phyloP scores from a whole-genome alignment of 768 basidiomycete genomes.

The Rhodosporidiobolus sp. region DNA sequence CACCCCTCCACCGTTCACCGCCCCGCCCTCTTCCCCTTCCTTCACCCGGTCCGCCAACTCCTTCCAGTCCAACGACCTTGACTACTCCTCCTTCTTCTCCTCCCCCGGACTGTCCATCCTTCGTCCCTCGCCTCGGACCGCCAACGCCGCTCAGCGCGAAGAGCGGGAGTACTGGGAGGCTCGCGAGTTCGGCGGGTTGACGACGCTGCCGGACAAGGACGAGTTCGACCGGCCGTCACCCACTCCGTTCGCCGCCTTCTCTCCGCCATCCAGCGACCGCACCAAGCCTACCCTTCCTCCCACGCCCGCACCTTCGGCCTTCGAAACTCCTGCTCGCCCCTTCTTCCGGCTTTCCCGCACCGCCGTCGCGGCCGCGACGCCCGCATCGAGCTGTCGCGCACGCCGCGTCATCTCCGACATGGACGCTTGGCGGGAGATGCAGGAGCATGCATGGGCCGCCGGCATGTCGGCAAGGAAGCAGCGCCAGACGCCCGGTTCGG shows the following conservation, averaged over 20 bases:
- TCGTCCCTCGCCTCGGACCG: slow-evolving; percentile 14
- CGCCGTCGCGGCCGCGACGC: not conserved
- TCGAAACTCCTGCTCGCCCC: slow-evolving; percentile 28
- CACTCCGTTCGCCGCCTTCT: not conserved
- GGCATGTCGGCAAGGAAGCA: slow-evolving; percentile 23
- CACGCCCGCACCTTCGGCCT: not conserved
- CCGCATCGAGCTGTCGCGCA: not conserved
- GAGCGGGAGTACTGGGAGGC: slow-evolving; percentile 28
- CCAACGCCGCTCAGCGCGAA: not conserved
- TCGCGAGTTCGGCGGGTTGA: slow-evolving; percentile 8
- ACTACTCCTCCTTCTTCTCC: slow-evolving; percentile 35
- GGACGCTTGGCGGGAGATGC: slow-evolving; percentile 41
- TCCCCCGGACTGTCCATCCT: slow-evolving; percentile 38
- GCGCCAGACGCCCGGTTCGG: not conserved
- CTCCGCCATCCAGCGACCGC: not conserved
- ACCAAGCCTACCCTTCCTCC: not conserved
- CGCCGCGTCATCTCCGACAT: slow-evolving; percentile 14
- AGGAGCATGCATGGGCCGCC: slow-evolving; percentile 37
- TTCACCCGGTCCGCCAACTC: not conserved
- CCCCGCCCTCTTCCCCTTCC: slow-evolving; percentile 10
- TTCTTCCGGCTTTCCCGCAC: not conserved
- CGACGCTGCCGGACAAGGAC: not conserved
- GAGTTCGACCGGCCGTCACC: not conserved
- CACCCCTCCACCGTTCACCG: not conserved
- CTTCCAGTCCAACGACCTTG: slow-evolving; percentile 8